Evolutionary conservation across 83 land plant species (phyloP), one percentile per base, ranked within the genome.

Genomic region (Diphasiastrum complanatum): DNA sequence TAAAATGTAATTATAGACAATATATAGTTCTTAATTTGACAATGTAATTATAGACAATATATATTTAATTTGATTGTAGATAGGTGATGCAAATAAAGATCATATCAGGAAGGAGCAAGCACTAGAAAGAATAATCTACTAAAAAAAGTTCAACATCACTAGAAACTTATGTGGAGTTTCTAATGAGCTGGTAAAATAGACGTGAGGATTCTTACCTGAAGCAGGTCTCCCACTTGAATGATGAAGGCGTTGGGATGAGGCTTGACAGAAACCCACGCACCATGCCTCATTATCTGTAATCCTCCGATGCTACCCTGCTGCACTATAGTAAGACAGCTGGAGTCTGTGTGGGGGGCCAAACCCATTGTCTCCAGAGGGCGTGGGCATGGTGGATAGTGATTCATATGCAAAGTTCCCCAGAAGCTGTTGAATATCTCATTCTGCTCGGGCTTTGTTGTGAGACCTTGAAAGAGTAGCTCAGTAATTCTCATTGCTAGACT

Each of bases 271-370:
- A 79, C 70, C 89, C 89, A 85, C 10, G 65, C 33, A 53, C 50
- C 38, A 19, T 35, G 49, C 60, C 41, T 52, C 1, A 41, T 63
- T 25, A 85, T 79, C 45, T 79, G 80, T n/a, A 82, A 71, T 12
- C 83, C 83, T 33, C 63, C 46, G 60, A 64, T 56, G 29, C 27
- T 69, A 71, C 58, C 78, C 52, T 82, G 85, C 67, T 79, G 47
- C 33, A 85, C 69, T 11, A 85, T 51, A 20, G 81, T 75, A 47
- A 82, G 57, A 43, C 77, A 72, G 59, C 69, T 62, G 6, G 85
- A 82, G 79, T 79, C 85, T 1, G 86, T 86, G 63, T 86, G 91
- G 0, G 83, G 69, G 1, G 86, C 84, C 6, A 86, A 59, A 16
- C 84, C 91, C 84, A 86, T 80, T 48, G 82, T 85, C 55, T 63